Base-by-base conservation (phyloP, 202 grass and related monocot genomes). In the Setaria viridis region DNA sequence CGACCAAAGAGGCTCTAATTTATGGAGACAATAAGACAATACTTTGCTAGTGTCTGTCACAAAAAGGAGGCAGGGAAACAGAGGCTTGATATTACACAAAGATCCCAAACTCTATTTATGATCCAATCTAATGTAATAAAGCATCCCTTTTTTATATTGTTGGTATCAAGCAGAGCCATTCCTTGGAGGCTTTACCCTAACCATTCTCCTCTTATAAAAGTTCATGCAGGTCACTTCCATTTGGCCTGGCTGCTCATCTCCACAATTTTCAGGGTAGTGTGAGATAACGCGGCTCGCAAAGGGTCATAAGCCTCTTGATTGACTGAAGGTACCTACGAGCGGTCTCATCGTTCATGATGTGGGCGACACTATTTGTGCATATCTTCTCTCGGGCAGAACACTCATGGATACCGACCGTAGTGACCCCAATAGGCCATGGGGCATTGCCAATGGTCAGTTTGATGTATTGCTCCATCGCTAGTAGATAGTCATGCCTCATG, bases 351-450 rank as follows among this genome's bases (percentile, higher is more conserved):
- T 98, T 98, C 95, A 98, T 98, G 72, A 95, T 93, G 84, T 95
- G 95, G 48, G 92, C 95, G 73, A 95, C 89, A 70, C 91, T 62
- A 30, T 93, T 95, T 0, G 95, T 95, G 89, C 93, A 77, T 42
- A 98, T 98, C 80, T 95, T 98, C 86, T 98, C 95, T 25, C 95
- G 87, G 17, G 95, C 95, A 29, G 89, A 98, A 74, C 93, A 91
- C 84, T 98, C 95, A 2, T 95, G 95, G 84, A 98, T 98, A 48
- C 95, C 95, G 85, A 98, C 95, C 95, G 95, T 93, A 64, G 93
- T 95, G 34, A 98, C 95, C 57, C 93, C 93, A 78, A 98, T 95
- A 48, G 95, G 95, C 93, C 95, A 98, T 51, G 95, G 89, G 48
- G 85, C 91, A 30, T 98, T 93, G 37, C 95, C 93, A 55, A 98